Percentiles rank a stretch among this genome's conserved stretches.
Evolutionary conservation across 2,329 filamentous ascomycete genomes (phyloP).

Genomic region (Cordyceps javanica): DNA sequence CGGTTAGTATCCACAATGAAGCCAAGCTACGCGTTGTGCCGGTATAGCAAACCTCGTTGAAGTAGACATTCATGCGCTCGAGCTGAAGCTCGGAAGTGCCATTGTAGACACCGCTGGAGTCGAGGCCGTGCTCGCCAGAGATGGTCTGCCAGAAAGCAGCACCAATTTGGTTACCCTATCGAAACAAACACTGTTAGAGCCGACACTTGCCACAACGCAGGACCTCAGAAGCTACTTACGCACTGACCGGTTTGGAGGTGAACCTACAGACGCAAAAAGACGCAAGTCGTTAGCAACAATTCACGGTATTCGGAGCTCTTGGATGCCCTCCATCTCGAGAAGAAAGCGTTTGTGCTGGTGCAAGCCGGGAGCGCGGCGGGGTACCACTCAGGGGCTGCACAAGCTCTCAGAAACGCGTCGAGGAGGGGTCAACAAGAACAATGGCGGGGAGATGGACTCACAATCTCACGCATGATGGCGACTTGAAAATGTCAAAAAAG

Average conservation of each 20-base stretch:
- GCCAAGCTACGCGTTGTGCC: neutral
- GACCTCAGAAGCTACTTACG: constrained; percentile 48
- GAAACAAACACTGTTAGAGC: constrained; percentile 30
- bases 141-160: constrained; percentile 98
- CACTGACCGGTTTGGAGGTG: constrained; percentile 99
- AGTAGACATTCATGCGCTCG: constrained; percentile 99
- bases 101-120: constrained; percentile 97
- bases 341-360: constrained; percentile 4
- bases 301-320: constrained; percentile 7
- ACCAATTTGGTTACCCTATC: constrained; percentile 99
- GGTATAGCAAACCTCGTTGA: constrained; percentile 59
- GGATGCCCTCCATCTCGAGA: neutral
- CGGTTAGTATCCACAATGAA: constrained; percentile 8
- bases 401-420: constrained; percentile 34
- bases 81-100: constrained; percentile 98
- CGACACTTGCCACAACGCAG: constrained; percentile 9
- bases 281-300: constrained; percentile 45
- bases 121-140: constrained; percentile 90
- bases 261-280: constrained; percentile 62
- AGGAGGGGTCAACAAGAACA: constrained; percentile 16
- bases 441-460: constrained; percentile 36
- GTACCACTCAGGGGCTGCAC: constrained; percentile 11
- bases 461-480: constrained; percentile 63
- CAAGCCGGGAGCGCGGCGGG: constrained; percentile 1
- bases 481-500: constrained; percentile 21